These are phyloP conservation scores for Cerrena zonata DNA, from an alignment of 1,284 basidiomycete genomes.

Conservation along the genomic window DNA sequence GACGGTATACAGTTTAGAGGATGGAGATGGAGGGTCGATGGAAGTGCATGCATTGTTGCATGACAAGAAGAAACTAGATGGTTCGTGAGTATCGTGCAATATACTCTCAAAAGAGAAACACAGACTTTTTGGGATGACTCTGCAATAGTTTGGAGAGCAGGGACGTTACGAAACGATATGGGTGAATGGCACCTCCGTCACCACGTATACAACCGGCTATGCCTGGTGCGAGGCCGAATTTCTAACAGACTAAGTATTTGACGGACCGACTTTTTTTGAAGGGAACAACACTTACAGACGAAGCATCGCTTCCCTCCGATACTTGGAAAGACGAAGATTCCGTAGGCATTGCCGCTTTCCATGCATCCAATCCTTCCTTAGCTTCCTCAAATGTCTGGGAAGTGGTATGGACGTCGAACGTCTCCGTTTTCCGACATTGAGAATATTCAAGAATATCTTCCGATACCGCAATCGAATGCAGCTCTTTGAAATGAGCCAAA, in stretches of 20 bases:
- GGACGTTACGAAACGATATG: slow-evolving; percentile 42
- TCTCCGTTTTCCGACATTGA: slow-evolving; percentile 39
- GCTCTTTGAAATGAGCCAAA: slow-evolving; percentile 45
- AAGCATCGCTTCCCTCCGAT: slow-evolving; percentile 30
- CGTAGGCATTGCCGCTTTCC: slow-evolving; percentile 34
- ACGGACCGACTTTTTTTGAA: not conserved
- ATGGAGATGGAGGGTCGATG: slow-evolving; percentile 25
- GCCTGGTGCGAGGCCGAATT: slow-evolving; percentile 31
- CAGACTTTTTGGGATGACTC: slow-evolving; percentile 24
- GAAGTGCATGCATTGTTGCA: slow-evolving; percentile 37
- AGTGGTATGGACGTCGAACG: slow-evolving; percentile 36
- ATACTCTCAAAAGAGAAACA: not conserved
- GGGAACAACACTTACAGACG: slow-evolving; percentile 24
- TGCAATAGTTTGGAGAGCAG: slow-evolving; percentile 34
- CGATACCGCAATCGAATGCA: slow-evolving; percentile 42
- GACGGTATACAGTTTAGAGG: slow-evolving; percentile 31
- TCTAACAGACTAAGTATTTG: slow-evolving; percentile 24
- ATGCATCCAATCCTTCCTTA: slow-evolving; percentile 28
- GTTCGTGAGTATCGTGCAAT: not conserved
- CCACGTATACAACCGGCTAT: slow-evolving; percentile 35
- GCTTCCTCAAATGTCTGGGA: slow-evolving; percentile 30
- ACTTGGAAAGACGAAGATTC: slow-evolving; percentile 31
- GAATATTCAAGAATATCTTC: slow-evolving; percentile 40
- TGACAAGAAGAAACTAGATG: slow-evolving; percentile 34
- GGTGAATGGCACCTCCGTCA: slow-evolving; percentile 40